These are phyloP conservation scores for Pseudogymnoascus sp. DNA, from an alignment of 2,329 filamentous ascomycete species.

Conservation along the genomic window DNA sequence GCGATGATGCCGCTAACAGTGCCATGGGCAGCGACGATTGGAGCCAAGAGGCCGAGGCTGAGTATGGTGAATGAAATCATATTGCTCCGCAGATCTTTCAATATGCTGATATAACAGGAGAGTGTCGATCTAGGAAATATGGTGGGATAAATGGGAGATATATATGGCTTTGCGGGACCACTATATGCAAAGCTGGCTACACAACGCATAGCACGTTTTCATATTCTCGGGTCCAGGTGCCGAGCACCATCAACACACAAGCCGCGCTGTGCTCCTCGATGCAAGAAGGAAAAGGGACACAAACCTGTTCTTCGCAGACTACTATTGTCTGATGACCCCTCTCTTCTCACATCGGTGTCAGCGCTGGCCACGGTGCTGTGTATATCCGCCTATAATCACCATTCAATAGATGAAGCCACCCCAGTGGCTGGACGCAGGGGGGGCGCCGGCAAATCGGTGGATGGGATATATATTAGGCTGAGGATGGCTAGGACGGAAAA, in stretches of 20 bases:
- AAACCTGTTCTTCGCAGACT: neutral
- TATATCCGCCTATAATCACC: neutral
- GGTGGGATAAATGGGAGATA: neutral
- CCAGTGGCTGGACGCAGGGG: neutral
- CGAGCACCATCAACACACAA: neutral
- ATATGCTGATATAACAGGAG: neutral
- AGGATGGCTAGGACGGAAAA: neutral
- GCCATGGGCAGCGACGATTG: slow-evolving; percentile 22
- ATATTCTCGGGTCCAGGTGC: neutral
- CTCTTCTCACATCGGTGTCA: neutral
- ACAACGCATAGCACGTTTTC: neutral
- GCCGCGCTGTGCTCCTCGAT: neutral
- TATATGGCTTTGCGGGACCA: neutral
- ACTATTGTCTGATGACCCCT: neutral
- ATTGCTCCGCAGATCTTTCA: neutral
- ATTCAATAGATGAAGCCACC: neutral
- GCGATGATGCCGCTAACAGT: slow-evolving; percentile 23
- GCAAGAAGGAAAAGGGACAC: neutral
- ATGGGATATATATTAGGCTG: neutral
- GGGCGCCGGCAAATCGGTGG: neutral
- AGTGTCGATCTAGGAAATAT: neutral
- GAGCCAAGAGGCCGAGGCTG: slow-evolving; percentile 12
- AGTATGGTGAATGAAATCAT: neutral
- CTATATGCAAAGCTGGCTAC: neutral
- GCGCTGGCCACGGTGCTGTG: neutral